Evolutionary conservation across 805 yeast genomes (phyloP), one percentile per base, ranked within the genome.

Genomic region (Lachancea meyersii): DNA sequence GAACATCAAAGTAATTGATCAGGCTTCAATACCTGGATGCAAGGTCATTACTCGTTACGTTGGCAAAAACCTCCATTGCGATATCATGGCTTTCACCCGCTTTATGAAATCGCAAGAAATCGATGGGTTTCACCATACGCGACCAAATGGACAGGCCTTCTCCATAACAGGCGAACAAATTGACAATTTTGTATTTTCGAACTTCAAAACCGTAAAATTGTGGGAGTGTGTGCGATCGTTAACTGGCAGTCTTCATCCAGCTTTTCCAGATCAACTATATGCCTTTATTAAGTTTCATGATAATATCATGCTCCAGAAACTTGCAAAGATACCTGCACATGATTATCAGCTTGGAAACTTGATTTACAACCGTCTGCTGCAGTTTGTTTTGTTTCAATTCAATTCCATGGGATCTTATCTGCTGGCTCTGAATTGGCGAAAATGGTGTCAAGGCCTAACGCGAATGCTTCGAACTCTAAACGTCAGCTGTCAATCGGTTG

Each of bases 301-400:
- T 44, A 31, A 35, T 8, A 33, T 42, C 5, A 54, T 51, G 37
- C 42, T 62, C 16, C 35, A 42, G 27, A 46, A 42, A 14, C 46
- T 59, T 10, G 46, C 51, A 2, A 51, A 39, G 10, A 50, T 54
- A 14, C 48, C 63, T 16, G 61, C 64, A 11, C 52, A 60, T 37
- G 62, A 62, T 44, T 45, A 43, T 9, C 36, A 40, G 24, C 35
- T 52, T 19, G 57, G 61, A 2, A 58, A 57, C 35, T 45, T 60
- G 19, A 41, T 60, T 14, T 61, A 52, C 38, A 58, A 62, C 40
- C 55, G 58, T 38, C 21, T 58, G 5, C 35, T 62, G 9, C 54
- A 51, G 26, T 49, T 47, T 32, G 47, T 57, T 13, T 26, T 53
- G 3, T 51, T 54, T 17, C 52, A 52, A 31, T 56, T 52, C 35